A percentile compares a stretch with the other conserved stretches of the same genome.
phyloP scores from a whole-genome alignment of 2,329 filamentous ascomycete species.

The Colletotrichum tanaceti region DNA sequence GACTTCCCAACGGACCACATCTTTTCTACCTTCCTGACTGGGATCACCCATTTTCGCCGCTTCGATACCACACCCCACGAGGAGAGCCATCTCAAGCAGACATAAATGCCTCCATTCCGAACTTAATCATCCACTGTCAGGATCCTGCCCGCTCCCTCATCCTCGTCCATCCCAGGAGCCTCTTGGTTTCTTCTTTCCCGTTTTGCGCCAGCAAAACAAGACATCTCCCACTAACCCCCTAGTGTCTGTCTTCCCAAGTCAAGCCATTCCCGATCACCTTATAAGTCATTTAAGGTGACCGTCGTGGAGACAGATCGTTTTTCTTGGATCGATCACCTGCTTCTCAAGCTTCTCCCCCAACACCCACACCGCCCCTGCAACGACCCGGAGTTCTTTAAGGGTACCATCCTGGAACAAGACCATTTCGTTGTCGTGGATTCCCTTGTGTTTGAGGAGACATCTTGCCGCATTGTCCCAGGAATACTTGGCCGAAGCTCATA shows the following conservation, averaged over 20 bases:
- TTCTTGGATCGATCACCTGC: conserved; percentile 43
- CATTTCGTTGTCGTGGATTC: conserved; percentile 41
- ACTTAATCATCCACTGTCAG: conserved; percentile 37
- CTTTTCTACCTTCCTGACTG: conserved; percentile 34
- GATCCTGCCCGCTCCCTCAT: conserved; percentile 38
- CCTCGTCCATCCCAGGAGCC: conserved; percentile 40
- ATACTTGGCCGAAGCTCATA: conserved; percentile 39
- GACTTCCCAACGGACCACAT: conserved; percentile 38
- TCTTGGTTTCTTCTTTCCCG: conserved; percentile 40
- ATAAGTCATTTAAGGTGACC: conserved; percentile 39
- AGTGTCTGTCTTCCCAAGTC: conserved; percentile 35
- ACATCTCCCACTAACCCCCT: conserved; percentile 41
- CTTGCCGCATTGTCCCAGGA: conserved; percentile 41
- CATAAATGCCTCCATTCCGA: conserved; percentile 44
- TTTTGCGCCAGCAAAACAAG: conserved; percentile 42
- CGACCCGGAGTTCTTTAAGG: conserved; percentile 38
- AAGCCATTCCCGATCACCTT: conserved; percentile 34
- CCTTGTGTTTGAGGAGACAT: conserved; percentile 41
- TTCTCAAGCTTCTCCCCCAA: conserved; percentile 34
- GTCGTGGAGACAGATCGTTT: conserved; percentile 42
- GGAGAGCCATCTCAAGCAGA: conserved; percentile 39
- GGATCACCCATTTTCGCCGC: conserved; percentile 40
- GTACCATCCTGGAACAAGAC: conserved; percentile 41
- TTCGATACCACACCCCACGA: conserved; percentile 35
- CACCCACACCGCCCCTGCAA: conserved; percentile 41